These are phyloP conservation scores for Chlorella sp. DNA, from an alignment of 139 green algal genomes.

Conservation along the genomic window DNA sequence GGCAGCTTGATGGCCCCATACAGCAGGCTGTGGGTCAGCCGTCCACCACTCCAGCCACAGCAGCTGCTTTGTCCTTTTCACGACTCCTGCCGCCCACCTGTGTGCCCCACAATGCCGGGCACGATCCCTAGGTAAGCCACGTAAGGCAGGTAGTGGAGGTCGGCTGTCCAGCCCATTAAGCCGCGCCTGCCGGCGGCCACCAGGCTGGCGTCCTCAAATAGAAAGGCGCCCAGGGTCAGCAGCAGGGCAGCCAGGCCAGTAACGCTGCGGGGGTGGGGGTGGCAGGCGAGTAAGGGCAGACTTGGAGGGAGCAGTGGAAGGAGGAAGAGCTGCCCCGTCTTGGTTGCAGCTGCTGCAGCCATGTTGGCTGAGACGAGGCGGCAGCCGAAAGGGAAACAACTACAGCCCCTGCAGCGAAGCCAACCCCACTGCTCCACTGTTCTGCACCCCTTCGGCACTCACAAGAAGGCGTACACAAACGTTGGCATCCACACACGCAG, in stretches of 20 bases:
- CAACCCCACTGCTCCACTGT: no score
- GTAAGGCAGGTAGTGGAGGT: constrained; percentile 42
- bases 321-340: no score
- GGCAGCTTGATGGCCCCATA: no score
- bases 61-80: no score
- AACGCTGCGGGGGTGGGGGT: constrained; percentile 53
- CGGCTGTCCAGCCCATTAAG: constrained; percentile 67
- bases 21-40: no score
- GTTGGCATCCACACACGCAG: constrained; percentile 78
- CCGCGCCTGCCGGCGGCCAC: constrained; percentile 41
- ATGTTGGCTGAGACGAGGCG: no score
- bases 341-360: no score
- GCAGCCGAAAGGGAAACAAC: no score
- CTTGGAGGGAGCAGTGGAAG: no score
- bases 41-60: no score
- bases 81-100: constrained; percentile 30
- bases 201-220: constrained; percentile 46
- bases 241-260: constrained; percentile 48
- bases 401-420: no score
- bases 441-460: neutral
- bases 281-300: no score
- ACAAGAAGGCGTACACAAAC: constrained; percentile 75
- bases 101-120: constrained; percentile 82
- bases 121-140: constrained; percentile 77
- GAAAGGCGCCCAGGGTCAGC: constrained; percentile 36